phyloP scores from a whole-genome alignment of 139 green algal genomes.

The Volvox africanus region DNA sequence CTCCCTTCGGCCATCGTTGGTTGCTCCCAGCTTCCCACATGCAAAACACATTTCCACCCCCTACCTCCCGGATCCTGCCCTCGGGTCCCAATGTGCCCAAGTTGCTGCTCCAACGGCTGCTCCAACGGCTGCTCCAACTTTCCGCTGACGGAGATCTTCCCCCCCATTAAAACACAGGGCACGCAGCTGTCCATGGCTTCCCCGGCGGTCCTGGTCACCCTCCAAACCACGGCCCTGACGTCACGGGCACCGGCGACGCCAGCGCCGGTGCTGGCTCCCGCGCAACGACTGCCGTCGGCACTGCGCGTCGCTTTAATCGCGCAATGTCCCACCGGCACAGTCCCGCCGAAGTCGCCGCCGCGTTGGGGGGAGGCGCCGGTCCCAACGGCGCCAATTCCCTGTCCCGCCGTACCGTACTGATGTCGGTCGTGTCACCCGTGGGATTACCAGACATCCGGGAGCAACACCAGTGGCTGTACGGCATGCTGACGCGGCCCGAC shows the following conservation, averaged over 20 bases:
- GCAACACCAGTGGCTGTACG: constrained; percentile 47
- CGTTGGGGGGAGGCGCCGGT: not conserved
- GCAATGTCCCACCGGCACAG: not conserved
- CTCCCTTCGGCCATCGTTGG: too few relatives aligned
- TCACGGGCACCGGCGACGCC: not conserved
- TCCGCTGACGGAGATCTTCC: too few relatives aligned
- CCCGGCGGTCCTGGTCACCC: not conserved
- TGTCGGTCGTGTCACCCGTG: not conserved
- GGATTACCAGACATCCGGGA: constrained; percentile 30
- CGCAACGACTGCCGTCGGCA: not conserved
- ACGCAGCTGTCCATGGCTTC: not conserved
- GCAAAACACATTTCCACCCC: too few relatives aligned
- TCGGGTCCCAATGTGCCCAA: too few relatives aligned
- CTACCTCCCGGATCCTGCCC: too few relatives aligned
- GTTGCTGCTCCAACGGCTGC: too few relatives aligned
- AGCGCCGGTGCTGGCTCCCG: not conserved
- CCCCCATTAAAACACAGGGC: too few relatives aligned
- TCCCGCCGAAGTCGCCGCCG: not conserved
- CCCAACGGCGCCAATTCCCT: not conserved
- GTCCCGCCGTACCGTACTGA: not conserved
- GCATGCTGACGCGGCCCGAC: constrained; percentile 40
- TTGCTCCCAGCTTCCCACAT: too few relatives aligned
- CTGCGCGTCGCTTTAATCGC: not conserved
- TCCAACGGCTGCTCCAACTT: too few relatives aligned
- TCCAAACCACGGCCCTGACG: not conserved